Evolutionary conservation across 2,329 filamentous ascomycete species (phyloP).

Genomic region (Akanthomyces lecanii): DNA sequence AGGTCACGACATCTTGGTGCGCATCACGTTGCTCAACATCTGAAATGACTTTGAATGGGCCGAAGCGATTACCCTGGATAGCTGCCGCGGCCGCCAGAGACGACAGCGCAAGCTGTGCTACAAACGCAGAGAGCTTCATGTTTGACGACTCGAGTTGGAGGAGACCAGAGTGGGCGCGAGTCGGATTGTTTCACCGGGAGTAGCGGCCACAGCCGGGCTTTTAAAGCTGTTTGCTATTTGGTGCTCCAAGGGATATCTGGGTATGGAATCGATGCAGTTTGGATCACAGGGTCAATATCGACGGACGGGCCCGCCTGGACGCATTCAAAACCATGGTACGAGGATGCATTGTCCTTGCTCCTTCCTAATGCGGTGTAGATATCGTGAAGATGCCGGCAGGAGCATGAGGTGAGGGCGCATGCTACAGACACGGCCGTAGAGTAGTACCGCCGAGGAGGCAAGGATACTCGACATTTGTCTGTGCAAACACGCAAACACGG

Average conservation of each 20-base stretch:
- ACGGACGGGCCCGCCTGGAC: neutral
- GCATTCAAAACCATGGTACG: neutral
- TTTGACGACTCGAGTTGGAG: neutral
- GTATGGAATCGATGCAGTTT: neutral
- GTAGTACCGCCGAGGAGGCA: slow-evolving; percentile 6
- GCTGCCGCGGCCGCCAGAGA: slow-evolving; percentile 5
- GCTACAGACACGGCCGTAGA: neutral
- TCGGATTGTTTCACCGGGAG: neutral
- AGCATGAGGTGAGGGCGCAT: slow-evolving; percentile 3
- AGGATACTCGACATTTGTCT: neutral
- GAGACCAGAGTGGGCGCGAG: neutral
- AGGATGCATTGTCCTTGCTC: neutral
- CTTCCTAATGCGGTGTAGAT: slow-evolving; percentile 10
- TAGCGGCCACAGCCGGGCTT: neutral
- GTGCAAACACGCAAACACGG: neutral
- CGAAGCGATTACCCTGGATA: neutral
- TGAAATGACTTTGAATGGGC: slow-evolving; percentile 4
- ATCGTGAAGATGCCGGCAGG: neutral
- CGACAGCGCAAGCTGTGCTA: slow-evolving; percentile 8
- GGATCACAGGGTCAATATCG: slow-evolving; percentile 3
- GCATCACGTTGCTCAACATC: neutral
- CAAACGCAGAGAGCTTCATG: slow-evolving; percentile 7
- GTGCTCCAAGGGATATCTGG: neutral
- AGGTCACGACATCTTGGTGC: slow-evolving; percentile 44
- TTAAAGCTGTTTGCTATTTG: neutral